phyloP scores from a whole-genome alignment of 2,329 filamentous ascomycete species.

The Arachnomyces sp. region DNA sequence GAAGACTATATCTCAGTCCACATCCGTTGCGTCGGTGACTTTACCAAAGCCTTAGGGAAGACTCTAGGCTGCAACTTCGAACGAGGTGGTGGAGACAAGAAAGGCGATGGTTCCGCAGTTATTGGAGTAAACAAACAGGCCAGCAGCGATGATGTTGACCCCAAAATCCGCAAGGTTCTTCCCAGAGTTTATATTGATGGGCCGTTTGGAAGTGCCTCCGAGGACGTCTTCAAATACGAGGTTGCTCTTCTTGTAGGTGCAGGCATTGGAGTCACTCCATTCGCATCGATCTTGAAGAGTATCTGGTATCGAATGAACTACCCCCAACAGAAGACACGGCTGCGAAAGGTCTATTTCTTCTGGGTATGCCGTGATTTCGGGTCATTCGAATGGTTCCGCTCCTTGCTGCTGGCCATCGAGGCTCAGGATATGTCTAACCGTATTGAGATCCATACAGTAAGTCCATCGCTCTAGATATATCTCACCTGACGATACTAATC shows the following conservation, averaged over 20 bases:
- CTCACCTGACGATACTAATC: neutral
- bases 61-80: slow-evolving; percentile 69
- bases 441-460: slow-evolving; percentile 65
- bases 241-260: slow-evolving; percentile 43
- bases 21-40: slow-evolving; percentile 74
- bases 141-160: slow-evolving; percentile 50
- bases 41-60: slow-evolving; percentile 61
- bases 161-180: slow-evolving; percentile 62
- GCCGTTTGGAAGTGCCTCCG: slow-evolving; percentile 75
- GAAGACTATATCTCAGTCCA: slow-evolving; percentile 87
- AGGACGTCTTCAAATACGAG: slow-evolving; percentile 65
- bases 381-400: slow-evolving; percentile 84
- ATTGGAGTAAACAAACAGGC: slow-evolving; percentile 57
- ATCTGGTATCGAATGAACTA: slow-evolving; percentile 94
- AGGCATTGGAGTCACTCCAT: slow-evolving; percentile 45
- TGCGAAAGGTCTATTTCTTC: slow-evolving; percentile 86
- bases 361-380: slow-evolving; percentile 86
- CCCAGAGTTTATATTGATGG: slow-evolving; percentile 77
- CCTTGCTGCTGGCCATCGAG: slow-evolving; percentile 73
- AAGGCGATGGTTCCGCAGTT: slow-evolving; percentile 50
- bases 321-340: slow-evolving; percentile 65
- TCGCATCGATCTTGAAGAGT: slow-evolving; percentile 57
- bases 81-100: slow-evolving; percentile 28
- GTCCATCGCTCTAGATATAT: slow-evolving; percentile 1
- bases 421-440: slow-evolving; percentile 74